phyloP scores from a whole-genome alignment of 1,284 basidiomycete genomes.

The Hypsizygus ulmarius region DNA sequence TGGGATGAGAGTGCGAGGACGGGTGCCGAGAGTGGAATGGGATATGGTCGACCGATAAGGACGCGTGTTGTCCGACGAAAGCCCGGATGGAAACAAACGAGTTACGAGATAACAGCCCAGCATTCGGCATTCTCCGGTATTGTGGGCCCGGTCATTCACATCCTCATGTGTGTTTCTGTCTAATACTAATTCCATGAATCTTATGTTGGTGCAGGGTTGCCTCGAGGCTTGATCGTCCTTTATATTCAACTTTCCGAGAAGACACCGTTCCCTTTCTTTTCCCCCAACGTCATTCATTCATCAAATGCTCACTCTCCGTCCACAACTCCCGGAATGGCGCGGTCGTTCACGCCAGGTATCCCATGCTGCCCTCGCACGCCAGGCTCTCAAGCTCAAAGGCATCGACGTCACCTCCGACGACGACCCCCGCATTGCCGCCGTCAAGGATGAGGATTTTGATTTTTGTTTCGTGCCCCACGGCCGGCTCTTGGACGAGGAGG shows the following conservation, averaged over 20 bases:
- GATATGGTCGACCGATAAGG: too few relatives aligned
- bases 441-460: conserved; percentile 66
- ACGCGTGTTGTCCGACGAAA: too few relatives aligned
- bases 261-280: conserved; percentile 9
- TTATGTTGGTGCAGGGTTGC: not conserved
- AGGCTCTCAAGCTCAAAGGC: conserved; percentile 55
- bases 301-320: conserved; percentile 21
- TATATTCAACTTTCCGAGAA: too few relatives aligned
- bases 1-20: too few relatives aligned
- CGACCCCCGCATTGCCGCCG: conserved; percentile 60
- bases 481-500: conserved; percentile 49
- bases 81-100: too few relatives aligned
- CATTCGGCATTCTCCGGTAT: too few relatives aligned
- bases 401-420: conserved; percentile 54
- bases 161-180: too few relatives aligned
- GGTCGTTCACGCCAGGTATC: conserved; percentile 50
- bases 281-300: conserved; percentile 10
- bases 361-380: conserved; percentile 44
- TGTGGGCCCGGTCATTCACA: too few relatives aligned
- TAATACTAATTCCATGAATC: too few relatives aligned
- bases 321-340: conserved; percentile 28
- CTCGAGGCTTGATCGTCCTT: too few relatives aligned
- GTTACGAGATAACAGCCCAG: too few relatives aligned
- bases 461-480: conserved; percentile 56
- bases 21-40: too few relatives aligned